Evolutionary conservation across 1,139 yeast genomes (phyloP).

Genomic region (Hansenula anomala): DNA sequence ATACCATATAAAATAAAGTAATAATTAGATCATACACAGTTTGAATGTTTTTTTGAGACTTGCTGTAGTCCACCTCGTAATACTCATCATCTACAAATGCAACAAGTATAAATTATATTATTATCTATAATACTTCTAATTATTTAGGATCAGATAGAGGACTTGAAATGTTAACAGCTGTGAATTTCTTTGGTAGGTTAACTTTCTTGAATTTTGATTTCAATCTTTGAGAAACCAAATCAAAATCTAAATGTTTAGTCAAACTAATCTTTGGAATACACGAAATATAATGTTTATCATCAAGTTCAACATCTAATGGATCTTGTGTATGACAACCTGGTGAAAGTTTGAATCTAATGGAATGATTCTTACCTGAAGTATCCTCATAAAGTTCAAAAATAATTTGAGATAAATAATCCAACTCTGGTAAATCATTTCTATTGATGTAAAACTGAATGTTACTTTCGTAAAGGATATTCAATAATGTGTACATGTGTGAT

Average conservation of each 20-base stretch:
- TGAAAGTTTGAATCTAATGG: constrained; percentile 81
- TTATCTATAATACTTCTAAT: no score
- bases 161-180: constrained; percentile 83
- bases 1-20: no score
- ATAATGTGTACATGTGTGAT: constrained; percentile 89
- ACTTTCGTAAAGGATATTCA: constrained; percentile 90
- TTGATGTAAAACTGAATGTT: constrained; percentile 92
- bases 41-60: no score
- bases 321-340: constrained; percentile 99
- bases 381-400: constrained; percentile 92
- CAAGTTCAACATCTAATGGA: constrained; percentile 93
- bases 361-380: constrained; percentile 69
- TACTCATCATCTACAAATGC: no score
- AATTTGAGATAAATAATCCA: constrained; percentile 93
- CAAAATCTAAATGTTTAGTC: constrained; percentile 92
- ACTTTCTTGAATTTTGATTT: constrained; percentile 83
- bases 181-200: constrained; percentile 82
- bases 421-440: constrained; percentile 91
- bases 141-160: constrained; percentile 32
- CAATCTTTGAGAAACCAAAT: constrained; percentile 77
- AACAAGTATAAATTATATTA: no score
- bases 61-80: no score
- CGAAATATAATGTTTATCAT: constrained; percentile 93
- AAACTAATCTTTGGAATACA: constrained; percentile 88
- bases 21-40: no score